Evolutionary conservation across 2,329 filamentous ascomycete species (phyloP).

Genomic region (Scorias spongiosa): DNA sequence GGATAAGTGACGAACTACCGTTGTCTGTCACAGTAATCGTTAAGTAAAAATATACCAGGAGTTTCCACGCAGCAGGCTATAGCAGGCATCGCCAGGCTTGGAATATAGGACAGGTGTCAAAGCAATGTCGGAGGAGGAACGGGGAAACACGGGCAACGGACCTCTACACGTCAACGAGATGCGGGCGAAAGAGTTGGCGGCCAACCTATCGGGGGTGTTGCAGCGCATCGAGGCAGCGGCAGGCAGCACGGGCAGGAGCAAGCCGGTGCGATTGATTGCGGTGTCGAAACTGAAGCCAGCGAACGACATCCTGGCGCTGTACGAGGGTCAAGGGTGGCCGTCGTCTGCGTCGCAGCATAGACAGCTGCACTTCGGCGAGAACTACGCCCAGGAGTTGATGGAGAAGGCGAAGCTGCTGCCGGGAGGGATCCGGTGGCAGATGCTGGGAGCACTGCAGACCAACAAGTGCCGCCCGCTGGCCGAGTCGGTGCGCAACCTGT

Average conservation of each 20-base stretch:
- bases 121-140: slow-evolving; percentile 21
- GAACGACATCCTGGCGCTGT: slow-evolving; percentile 75
- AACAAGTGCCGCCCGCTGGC: slow-evolving; percentile 85
- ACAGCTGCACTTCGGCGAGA: slow-evolving; percentile 83
- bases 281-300: slow-evolving; percentile 94
- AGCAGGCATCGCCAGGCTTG: not conserved
- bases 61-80: not conserved
- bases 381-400: slow-evolving; percentile 68
- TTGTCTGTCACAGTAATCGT: not conserved
- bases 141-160: not conserved
- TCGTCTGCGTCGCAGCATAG: not conserved
- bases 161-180: slow-evolving; percentile 24
- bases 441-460: slow-evolving; percentile 86
- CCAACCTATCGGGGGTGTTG: slow-evolving; percentile 28
- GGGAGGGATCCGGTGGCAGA: slow-evolving; percentile 72
- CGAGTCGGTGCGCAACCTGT: slow-evolving; percentile 70
- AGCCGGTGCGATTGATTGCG: slow-evolving; percentile 72
- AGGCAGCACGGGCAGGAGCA: not conserved
- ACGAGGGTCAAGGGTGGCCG: slow-evolving; percentile 34
- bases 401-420: slow-evolving; percentile 77
- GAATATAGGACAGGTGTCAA: not conserved
- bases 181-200: slow-evolving; percentile 30
- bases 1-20: not conserved
- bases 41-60: not conserved
- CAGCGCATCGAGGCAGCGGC: slow-evolving; percentile 21